A percentile compares a stretch with the other conserved stretches of the same genome.
phyloP scores from a whole-genome alignment of 345 rosid genomes.

The Eucalyptus lansdowneana region DNA sequence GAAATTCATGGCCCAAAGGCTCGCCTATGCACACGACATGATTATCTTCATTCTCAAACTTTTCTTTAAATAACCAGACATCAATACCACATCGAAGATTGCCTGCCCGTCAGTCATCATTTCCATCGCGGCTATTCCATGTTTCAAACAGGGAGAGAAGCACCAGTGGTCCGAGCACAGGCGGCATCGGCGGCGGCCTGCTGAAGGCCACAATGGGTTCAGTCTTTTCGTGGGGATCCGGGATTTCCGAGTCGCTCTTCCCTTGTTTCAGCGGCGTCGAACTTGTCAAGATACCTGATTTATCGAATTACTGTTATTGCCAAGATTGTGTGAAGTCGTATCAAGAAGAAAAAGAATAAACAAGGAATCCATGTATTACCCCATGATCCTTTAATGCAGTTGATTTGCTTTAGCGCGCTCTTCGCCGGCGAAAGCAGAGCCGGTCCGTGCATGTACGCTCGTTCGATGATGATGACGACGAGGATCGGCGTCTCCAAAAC shows the following conservation, averaged over 20 bases:
- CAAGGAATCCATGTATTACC: constrained; percentile 4
- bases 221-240: constrained; percentile 1
- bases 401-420: constrained; percentile 16
- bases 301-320: background rate
- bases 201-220: constrained; percentile 47
- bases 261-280: constrained; percentile 22
- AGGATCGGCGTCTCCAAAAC: background rate
- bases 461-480: background rate
- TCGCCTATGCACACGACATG: constrained; percentile 14
- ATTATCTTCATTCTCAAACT: constrained; percentile 20
- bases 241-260: background rate
- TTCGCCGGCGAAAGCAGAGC: constrained; percentile 6
- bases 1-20: constrained; percentile 15
- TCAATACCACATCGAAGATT: background rate
- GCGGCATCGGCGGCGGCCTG: constrained; percentile 37
- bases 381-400: constrained; percentile 11
- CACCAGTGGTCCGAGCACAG: constrained; percentile 40
- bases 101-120: constrained; percentile 5
- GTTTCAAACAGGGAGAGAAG: constrained; percentile 37
- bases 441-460: constrained; percentile 10
- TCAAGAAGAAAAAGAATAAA: background rate
- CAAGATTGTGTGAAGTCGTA: no score
- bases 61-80: constrained; percentile 13
- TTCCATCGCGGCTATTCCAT: constrained; percentile 29
- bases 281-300: constrained; percentile 24